phyloP scores from a whole-genome alignment of 371 early-diverging fungal genomes.

The Mortierella sp. region DNA sequence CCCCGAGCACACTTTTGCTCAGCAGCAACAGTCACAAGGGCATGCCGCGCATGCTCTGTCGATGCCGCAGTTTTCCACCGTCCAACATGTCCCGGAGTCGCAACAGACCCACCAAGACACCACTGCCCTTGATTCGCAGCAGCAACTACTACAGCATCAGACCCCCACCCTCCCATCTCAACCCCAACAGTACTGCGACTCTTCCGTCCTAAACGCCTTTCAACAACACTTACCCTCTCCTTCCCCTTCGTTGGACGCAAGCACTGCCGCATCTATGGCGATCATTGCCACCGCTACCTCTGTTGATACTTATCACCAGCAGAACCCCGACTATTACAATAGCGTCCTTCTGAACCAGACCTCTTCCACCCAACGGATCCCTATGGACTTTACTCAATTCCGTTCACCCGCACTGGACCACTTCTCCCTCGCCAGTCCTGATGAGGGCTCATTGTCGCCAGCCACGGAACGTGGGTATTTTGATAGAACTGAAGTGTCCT shows the following conservation, averaged over 20 bases:
- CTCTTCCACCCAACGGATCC: background rate
- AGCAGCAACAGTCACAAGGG: background rate
- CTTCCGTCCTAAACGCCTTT: background rate
- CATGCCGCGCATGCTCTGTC: background rate
- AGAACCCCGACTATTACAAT: background rate
- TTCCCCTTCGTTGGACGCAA: background rate
- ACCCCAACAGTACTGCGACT: background rate
- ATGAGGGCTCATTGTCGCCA: background rate
- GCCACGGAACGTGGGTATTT: slow-evolving; percentile 14
- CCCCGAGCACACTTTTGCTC: background rate
- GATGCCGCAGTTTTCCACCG: background rate
- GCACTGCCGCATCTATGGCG: background rate
- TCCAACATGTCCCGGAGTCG: background rate
- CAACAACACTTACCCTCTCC: background rate
- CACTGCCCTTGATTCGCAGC: too few species aligned
- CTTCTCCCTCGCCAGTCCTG: slow-evolving; percentile 1
- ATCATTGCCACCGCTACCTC: background rate
- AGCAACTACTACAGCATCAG: too few species aligned
- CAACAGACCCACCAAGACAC: background rate
- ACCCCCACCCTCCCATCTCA: background rate
- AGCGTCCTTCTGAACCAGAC: background rate
- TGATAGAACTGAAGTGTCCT: background rate
- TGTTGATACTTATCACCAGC: background rate
- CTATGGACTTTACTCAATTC: background rate
- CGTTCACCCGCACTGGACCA: background rate